Conservation (phyloP, 805 yeast genomes). For the Metschnikowia lachancei region DNA sequence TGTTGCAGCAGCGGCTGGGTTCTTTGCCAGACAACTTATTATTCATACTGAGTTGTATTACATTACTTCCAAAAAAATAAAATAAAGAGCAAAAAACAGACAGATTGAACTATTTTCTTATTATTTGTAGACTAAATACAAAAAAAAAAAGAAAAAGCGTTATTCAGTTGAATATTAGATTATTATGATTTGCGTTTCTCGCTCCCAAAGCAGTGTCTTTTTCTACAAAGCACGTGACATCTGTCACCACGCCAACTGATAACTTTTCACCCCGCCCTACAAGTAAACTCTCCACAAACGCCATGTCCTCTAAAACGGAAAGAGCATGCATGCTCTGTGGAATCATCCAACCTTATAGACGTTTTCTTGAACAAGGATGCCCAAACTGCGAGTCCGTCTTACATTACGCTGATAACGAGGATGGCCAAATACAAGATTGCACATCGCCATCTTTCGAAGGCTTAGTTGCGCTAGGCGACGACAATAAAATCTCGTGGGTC, state of each 20-base stretch:
- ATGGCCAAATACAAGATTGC: constrained; percentile 80
- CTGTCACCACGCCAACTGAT: not conserved
- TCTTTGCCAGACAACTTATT: too few relatives aligned
- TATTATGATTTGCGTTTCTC: not conserved
- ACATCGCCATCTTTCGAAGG: constrained; percentile 98
- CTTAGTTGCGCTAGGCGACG: constrained; percentile 82
- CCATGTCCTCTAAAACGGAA: constrained; percentile 60
- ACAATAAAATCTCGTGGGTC: constrained; percentile 82
- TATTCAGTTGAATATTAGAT: too few relatives aligned
- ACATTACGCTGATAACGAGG: constrained; percentile 74
- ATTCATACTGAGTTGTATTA: not conserved
- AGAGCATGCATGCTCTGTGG: constrained; percentile 99
- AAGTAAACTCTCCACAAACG: not conserved
- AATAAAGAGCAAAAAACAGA: too few relatives aligned
- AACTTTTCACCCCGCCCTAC: not conserved
- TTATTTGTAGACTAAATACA: too few relatives aligned
- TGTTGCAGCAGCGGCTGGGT: too few relatives aligned
- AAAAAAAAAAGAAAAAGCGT: too few relatives aligned
- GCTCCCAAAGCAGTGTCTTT: not conserved
- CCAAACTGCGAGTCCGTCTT: constrained; percentile 93
- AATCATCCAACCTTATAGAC: constrained; percentile 69
- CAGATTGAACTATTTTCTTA: too few relatives aligned
- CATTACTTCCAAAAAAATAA: not conserved
- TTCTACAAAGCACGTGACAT: constrained; percentile 6
- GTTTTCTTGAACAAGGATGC: constrained; percentile 82